These are phyloP conservation scores for Fusarium sororula DNA, from an alignment of 2,329 filamentous ascomycete genomes.

Conservation along the genomic window DNA sequence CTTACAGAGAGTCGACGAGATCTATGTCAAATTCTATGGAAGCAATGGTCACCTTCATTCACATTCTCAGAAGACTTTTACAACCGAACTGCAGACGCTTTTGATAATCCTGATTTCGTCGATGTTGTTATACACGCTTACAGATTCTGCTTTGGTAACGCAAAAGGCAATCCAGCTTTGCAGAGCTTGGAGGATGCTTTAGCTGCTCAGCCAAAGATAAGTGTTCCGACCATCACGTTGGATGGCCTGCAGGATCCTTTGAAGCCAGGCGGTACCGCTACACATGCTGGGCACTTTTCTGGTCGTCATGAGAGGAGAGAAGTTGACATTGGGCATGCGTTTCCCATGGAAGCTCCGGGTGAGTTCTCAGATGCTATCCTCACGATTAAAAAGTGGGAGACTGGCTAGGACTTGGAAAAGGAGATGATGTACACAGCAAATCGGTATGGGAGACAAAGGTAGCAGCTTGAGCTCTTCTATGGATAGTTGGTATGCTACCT, in stretches of 20 bases:
- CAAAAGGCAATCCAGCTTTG: background rate
- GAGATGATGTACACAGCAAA: background rate
- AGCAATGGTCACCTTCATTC: slow-evolving; percentile 11
- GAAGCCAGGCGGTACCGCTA: background rate
- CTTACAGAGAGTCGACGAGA: background rate
- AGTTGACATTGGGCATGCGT: background rate
- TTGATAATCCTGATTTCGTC: slow-evolving; percentile 12
- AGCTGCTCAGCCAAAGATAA: background rate
- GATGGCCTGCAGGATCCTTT: background rate
- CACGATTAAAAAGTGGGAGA: background rate
- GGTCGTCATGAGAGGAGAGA: background rate
- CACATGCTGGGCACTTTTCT: background rate
- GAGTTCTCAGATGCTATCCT: slow-evolving; percentile 1
- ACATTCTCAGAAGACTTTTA: background rate
- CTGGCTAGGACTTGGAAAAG: background rate
- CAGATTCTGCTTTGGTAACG: slow-evolving; percentile 3
- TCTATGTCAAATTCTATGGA: slow-evolving; percentile 2
- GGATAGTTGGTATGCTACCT: background rate
- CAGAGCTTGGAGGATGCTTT: background rate
- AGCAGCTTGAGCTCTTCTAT: background rate
- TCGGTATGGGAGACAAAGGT: background rate
- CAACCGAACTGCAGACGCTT: background rate
- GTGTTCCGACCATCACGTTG: background rate
- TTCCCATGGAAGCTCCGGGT: slow-evolving; percentile 5
- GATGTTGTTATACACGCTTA: slow-evolving; percentile 14